Conservation (phyloP, 352 stramenopile species). For the Globisporangium sylvaticum region DNA sequence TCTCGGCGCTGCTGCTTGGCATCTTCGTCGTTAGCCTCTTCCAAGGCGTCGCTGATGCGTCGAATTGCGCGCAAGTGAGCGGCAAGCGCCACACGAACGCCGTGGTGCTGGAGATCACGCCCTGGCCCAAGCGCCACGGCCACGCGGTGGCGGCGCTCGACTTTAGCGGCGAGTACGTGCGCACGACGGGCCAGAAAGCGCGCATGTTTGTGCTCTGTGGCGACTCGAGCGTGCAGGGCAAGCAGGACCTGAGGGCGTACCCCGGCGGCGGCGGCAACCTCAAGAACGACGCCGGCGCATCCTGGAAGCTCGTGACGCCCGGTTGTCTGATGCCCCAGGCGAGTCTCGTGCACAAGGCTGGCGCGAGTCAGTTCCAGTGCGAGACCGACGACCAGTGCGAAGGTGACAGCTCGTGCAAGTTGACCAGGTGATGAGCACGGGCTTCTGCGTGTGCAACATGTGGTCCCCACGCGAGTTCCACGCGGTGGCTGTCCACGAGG, state of each 20-base stretch:
- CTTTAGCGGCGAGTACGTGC: constrained; percentile 45
- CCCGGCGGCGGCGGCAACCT: constrained; percentile 59
- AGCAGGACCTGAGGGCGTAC: constrained; percentile 68
- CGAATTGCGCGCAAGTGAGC: constrained; percentile 76
- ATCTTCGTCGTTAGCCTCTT: neutral
- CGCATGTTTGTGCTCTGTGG: constrained; percentile 69
- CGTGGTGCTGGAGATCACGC: constrained; percentile 41
- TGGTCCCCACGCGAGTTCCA: constrained; percentile 76
- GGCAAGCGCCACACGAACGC: constrained; percentile 57
- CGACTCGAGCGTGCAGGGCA: constrained; percentile 62
- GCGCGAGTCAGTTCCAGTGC: constrained; percentile 41
- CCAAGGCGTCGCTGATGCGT: neutral
- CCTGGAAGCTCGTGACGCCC: constrained; percentile 69
- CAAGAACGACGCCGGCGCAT: constrained; percentile 61
- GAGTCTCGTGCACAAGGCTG: constrained; percentile 46
- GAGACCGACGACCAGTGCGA: constrained; percentile 65
- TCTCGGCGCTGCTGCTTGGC: neutral
- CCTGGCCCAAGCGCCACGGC: constrained; percentile 61
- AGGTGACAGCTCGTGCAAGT: constrained; percentile 51
- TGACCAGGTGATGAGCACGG: constrained; percentile 35
- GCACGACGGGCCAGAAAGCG: constrained; percentile 38
- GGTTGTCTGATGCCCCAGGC: constrained; percentile 57
- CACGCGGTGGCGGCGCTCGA: constrained; percentile 59
- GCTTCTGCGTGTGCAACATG: constrained; percentile 68
- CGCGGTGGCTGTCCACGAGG: constrained; percentile 39